Percentiles rank a stretch among this genome's conserved stretches.
phyloP scores from a whole-genome alignment of 768 basidiomycete genomes.

The Tephrocybe rancida region DNA sequence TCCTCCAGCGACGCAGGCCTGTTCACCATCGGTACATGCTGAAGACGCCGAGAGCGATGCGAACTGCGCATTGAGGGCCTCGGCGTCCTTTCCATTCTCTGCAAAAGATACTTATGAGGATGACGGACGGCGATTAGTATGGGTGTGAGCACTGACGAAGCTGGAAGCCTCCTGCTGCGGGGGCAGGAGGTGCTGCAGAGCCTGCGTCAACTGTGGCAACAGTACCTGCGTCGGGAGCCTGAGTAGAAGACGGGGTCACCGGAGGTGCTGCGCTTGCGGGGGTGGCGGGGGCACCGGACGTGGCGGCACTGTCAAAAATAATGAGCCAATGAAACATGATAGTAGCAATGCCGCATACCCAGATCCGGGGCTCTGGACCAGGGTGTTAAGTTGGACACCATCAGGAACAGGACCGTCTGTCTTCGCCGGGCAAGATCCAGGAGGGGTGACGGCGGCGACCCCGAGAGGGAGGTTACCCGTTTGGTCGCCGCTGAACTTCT shows the following conservation, averaged over 20 bases:
- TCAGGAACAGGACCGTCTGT: constrained; percentile 44
- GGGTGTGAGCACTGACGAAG: constrained; percentile 6
- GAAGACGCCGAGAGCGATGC: constrained; percentile 22
- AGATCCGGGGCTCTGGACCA: constrained; percentile 36
- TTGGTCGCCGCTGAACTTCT: constrained; percentile 41
- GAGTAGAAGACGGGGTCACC: neutral
- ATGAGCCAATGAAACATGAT: neutral
- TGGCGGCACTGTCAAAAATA: neutral
- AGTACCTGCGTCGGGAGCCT: neutral
- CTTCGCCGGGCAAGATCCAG: constrained; percentile 50
- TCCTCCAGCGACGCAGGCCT: constrained; percentile 21
- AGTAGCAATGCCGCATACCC: constrained; percentile 1
- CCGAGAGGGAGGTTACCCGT: constrained; percentile 52
- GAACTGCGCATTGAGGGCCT: constrained; percentile 25
- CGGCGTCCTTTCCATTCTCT: constrained; percentile 23
- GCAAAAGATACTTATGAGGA: neutral
- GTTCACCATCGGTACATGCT: constrained; percentile 23
- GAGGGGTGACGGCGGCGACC: constrained; percentile 37
- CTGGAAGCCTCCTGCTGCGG: constrained; percentile 4
- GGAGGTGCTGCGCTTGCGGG: neutral
- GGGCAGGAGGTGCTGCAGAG: neutral
- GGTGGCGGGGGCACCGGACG: neutral
- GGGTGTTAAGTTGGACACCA: constrained; percentile 41
- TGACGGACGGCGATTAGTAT: neutral
- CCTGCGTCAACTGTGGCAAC: neutral